Evolutionary conservation across 1,284 basidiomycete genomes (phyloP).

Genomic region (Ceratobasidium sp.): DNA sequence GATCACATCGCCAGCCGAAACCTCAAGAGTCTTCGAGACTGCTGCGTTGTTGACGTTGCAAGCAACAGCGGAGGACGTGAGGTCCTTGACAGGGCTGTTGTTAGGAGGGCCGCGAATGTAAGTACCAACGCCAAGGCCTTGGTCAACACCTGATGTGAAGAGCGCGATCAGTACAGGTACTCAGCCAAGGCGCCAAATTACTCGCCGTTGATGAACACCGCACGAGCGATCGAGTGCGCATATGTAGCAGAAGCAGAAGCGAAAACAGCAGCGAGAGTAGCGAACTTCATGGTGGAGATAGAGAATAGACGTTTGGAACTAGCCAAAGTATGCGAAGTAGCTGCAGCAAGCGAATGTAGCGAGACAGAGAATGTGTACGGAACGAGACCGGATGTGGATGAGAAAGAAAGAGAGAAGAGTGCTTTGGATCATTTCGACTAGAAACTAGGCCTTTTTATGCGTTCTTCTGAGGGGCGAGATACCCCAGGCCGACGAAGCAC

Average conservation of each 20-base stretch:
- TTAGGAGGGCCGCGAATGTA: constrained; percentile 39
- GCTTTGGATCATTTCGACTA: background rate
- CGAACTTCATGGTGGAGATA: constrained; percentile 32
- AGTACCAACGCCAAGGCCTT: constrained; percentile 6
- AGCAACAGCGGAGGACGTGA: constrained; percentile 15
- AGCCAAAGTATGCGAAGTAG: constrained; percentile 3
- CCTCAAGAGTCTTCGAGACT: constrained; percentile 38
- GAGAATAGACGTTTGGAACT: background rate
- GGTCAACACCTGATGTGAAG: constrained; percentile 12
- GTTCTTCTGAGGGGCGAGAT: background rate
- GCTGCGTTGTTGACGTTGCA: constrained; percentile 44
- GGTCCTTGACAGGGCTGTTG: constrained; percentile 44
- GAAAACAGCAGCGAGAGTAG: constrained; percentile 34
- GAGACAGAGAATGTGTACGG: constrained; percentile 28
- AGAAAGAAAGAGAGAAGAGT: constrained; percentile 15
- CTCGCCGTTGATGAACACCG: constrained; percentile 15
- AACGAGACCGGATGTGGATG: background rate
- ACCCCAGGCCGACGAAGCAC: background rate
- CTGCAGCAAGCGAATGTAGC: background rate
- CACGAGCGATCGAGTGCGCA: constrained; percentile 1
- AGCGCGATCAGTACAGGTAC: background rate
- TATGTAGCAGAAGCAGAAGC: constrained; percentile 24
- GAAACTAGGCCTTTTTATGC: background rate
- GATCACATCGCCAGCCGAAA: constrained; percentile 19
- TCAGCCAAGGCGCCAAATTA: background rate